Percentiles rank a stretch among this genome's conserved stretches.
Conservation (phyloP, 78 protist species). For the Dictyostelium firmibasis region DNA sequence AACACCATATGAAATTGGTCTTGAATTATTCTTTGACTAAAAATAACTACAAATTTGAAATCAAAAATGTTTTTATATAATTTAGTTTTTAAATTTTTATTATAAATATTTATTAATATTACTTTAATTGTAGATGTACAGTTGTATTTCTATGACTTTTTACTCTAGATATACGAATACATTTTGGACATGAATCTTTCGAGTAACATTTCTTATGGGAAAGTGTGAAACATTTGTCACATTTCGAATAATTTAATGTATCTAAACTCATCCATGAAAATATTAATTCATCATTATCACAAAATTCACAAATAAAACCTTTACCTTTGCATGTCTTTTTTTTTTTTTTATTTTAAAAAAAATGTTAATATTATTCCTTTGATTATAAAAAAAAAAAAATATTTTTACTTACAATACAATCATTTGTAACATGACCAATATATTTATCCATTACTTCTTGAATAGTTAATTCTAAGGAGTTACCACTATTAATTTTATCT, state of each 20-base stretch:
- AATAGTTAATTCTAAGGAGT: not conserved
- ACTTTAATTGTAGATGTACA: not conserved
- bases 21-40: too few relatives aligned
- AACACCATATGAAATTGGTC: too few relatives aligned
- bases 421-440: slow-evolving; percentile 44
- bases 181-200: slow-evolving; percentile 53
- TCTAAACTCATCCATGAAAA: slow-evolving; percentile 78
- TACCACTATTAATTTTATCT: slow-evolving; percentile 11
- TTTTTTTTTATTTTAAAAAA: too few relatives aligned
- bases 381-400: not conserved
- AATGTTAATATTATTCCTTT: too few relatives aligned
- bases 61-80: too few relatives aligned
- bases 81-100: too few relatives aligned
- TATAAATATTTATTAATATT: too few relatives aligned
- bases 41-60: too few relatives aligned
- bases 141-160: slow-evolving; percentile 4
- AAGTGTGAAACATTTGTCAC: slow-evolving; percentile 45
- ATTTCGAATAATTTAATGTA: slow-evolving; percentile 5
- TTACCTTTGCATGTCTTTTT: slow-evolving; percentile 64
- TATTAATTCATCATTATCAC: slow-evolving; percentile 46
- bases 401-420: slow-evolving; percentile 40
- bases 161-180: slow-evolving; percentile 31
- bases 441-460: slow-evolving; percentile 20
- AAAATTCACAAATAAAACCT: slow-evolving; percentile 72
- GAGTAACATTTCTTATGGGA: slow-evolving; percentile 29